Percentiles rank a stretch among this genome's conserved stretches.
These are phyloP conservation scores for Fusarium coffeatum DNA, from an alignment of 2,329 filamentous ascomycete genomes.

Conservation along the genomic window DNA sequence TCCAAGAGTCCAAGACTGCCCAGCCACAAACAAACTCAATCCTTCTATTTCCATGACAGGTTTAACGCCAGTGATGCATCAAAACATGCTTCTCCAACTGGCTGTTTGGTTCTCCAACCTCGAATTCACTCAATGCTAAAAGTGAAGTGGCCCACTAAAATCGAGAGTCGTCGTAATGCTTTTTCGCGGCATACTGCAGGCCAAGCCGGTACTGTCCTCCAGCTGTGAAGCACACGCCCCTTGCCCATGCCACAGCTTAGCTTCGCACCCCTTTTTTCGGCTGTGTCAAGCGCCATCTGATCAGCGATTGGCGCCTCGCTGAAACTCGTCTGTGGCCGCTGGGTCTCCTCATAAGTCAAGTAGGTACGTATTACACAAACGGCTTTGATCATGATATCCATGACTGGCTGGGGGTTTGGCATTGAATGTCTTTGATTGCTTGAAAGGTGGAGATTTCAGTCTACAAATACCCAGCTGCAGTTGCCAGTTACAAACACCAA, in stretches of 20 bases:
- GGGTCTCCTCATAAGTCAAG: neutral
- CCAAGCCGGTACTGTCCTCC: neutral
- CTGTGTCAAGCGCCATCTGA: conserved; percentile 22
- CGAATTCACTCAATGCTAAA: conserved; percentile 24
- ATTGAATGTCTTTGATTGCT: conserved; percentile 12
- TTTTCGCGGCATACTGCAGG: conserved; percentile 6
- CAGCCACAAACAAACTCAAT: conserved; percentile 21
- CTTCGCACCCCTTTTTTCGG: conserved; percentile 21
- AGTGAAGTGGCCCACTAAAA: conserved; percentile 21
- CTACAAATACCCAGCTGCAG: neutral
- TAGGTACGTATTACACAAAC: neutral
- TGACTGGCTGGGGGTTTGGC: neutral
- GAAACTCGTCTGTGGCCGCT: conserved; percentile 29
- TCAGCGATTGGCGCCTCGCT: conserved; percentile 35
- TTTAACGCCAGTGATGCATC: conserved; percentile 16
- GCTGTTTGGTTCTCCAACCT: conserved; percentile 16
- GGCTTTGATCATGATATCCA: neutral
- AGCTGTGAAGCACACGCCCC: neutral
- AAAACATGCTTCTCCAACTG: conserved; percentile 3
- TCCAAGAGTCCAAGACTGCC: conserved; percentile 25
- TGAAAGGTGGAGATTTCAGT: neutral
- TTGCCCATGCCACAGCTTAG: neutral
- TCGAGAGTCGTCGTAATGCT: conserved; percentile 37
- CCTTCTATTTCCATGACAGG: conserved; percentile 7
- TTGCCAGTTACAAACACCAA: neutral